Base-by-base conservation (phyloP, 352 stramenopile species). In the Globisporangium spiculum region DNA sequence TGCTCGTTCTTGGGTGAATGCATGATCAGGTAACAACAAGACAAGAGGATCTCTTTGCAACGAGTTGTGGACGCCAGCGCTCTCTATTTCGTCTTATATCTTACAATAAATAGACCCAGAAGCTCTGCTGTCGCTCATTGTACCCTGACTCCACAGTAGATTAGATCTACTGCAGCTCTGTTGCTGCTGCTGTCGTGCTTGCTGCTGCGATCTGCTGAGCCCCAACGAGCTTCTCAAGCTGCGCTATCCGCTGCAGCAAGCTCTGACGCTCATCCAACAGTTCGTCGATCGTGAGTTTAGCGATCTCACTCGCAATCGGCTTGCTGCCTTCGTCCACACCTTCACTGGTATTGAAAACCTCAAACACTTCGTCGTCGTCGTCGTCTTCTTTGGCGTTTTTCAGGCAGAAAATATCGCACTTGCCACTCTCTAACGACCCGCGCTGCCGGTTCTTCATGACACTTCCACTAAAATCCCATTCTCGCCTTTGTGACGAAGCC, bases 201-300 rank as follows among this genome's bases (percentile, higher is more conserved):
- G 41, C 27, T 32, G 3, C 41, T 50, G 41, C 44, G 38, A 52
- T 22, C 48, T 48, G 6, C 66, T 60, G 55, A 34, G 55, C 34
- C 18, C 24, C 59, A n/a, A 86, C 52, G 3, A 75, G 70, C 41
- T 68, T 63, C 48, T 88, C 74, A 2, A 89, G 77, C n/a, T 70
- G 67, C 27, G 70, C 73, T 55, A 90, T 70, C 4, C 79, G 79
- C 30, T 69, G 54, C n/a, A 80, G 67, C 55, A 89, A 67, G 16
- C 68, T 56, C 20, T 75, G 62, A 4, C 75, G 73, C 46, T 89
- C 79, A 30, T 52, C 54, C 18, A 88, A 58, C 7, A 89, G 67
- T 12, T 70, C 67, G 10, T 75, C 16, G 18, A 82, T 48, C 14
- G 60, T 71, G 48, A 60, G 10, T 32, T 44, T 52, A 10, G 6